Base-by-base conservation (phyloP, 345 rosid species). In the Ricinus communis region DNA sequence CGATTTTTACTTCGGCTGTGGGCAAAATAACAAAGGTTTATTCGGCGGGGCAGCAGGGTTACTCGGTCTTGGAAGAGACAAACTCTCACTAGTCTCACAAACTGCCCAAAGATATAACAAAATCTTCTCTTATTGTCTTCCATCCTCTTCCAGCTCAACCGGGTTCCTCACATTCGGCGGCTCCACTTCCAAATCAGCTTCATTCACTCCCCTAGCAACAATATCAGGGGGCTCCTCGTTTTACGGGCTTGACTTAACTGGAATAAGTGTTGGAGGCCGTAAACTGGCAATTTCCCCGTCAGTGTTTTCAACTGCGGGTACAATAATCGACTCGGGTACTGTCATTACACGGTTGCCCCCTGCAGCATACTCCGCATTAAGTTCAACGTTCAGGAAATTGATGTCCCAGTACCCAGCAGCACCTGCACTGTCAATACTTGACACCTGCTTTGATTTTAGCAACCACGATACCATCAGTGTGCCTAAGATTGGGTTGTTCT, bases 301-400 rank as follows among this genome's bases (percentile, higher is more conserved):
- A 0, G 79, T 82, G 0, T 90, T 94, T 77, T 69, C 90, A 1
- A 62, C 71, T 0, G 79, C 85, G 13, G 89, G 94, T 0, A 77
- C 88, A 6, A 65, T 94, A 21, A 94, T 94, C 22, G 98, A 94
- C 73, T 91, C 98, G 0, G 97, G 97, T 45, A 91, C 98, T 0
- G 96, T 94, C 45, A 91, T 94, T 62, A 79, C 95, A 0, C 88
- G 98, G 14, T 77, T 94, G 66, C 95, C 96, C 0, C 89, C 91
- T 0, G 80, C 77, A 0, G 95, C 87, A 0, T 94, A 91, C 77
- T 60, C 88, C 0, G 83, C 88, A 6, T 15, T 94, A 31, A 53
- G 76, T 0, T 36, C 77, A 5, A 71, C 89, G 16, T 91, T 94
- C 66, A 72, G 77, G 72, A 74, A 77, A 65, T 2, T 2, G 59